Base-by-base conservation (phyloP, 1,284 basidiomycete species). In the Cryptococcus amylolentus region DNA sequence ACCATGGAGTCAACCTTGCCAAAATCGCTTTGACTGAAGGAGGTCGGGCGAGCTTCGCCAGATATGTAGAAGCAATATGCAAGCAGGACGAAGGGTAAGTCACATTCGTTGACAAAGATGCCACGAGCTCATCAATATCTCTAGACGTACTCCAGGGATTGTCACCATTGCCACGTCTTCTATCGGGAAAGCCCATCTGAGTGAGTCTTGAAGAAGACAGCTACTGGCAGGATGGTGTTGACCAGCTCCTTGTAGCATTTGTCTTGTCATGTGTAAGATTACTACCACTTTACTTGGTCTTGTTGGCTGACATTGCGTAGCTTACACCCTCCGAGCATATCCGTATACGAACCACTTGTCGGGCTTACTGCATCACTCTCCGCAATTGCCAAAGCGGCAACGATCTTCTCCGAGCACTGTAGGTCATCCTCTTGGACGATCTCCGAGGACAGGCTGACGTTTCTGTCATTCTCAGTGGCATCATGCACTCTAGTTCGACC, bases 301-400 rank as follows among this genome's bases (percentile, higher is more conserved):
- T 26, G 9, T 28, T 38, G 8, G 28, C 56, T 59, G 44, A 63
- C 51, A 35, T 4, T 6, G 41, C 41, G 3, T 56, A 72, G 67
- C 55, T 71, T 2, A 65, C 62, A 7, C 64, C 66, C 4, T 51
- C 57, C 2, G 72, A 75, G 49, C 63, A 66, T 5, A 58, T 54
- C 5, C 69, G 69, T 3, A 55, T 75, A 27, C 63, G 68, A 26
- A 62, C 64, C 43, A 69, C 69, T 12, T 72, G 71, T 43, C 67
- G 68, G 44, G 60, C 64, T n/a, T 75, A 64, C 51, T 68, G 68
- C 51, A 73, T 72, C 7, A 75, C 72, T 4, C 56, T 75, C 7
- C 63, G 73, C 37, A 75, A 72, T 55, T 71, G 71, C 8, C 73
- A 75, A 55, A 73, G 70, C 54, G 73, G 73, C 13, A 75, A 75